These are phyloP conservation scores for Lantana camara DNA, from an alignment of 257 asterid species.

Conservation along the genomic window DNA sequence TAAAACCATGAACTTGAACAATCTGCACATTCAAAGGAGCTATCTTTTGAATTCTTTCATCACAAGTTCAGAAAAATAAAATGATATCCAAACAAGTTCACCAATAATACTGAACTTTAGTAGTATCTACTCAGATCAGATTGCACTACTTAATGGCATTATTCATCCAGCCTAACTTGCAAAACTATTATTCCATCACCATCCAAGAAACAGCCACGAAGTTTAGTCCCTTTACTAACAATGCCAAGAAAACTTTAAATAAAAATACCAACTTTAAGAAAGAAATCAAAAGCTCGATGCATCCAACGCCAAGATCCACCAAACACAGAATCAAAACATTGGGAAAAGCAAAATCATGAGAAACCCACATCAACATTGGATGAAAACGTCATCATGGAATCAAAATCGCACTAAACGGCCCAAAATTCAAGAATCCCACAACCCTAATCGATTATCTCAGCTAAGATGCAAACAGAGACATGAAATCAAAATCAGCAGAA, in stretches of 20 bases:
- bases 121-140: too few species aligned
- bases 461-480: background rate
- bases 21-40: background rate
- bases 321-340: slow-evolving; percentile 14
- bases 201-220: background rate
- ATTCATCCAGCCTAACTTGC: slow-evolving; percentile 11
- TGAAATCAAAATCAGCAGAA: slow-evolving; percentile 13
- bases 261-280: background rate
- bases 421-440: slow-evolving; percentile 24
- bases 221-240: background rate
- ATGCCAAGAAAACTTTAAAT: background rate
- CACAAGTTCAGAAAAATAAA: background rate
- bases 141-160: background rate
- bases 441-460: slow-evolving; percentile 18
- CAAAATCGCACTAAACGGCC: slow-evolving; percentile 23
- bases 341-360: slow-evolving; percentile 1
- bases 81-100: background rate
- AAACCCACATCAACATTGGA: slow-evolving; percentile 30
- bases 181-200: slow-evolving; percentile 16
- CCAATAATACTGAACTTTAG: background rate
- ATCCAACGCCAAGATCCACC: slow-evolving; percentile 20
- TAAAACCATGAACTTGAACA: background rate
- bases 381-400: slow-evolving; percentile 22
- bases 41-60: background rate
- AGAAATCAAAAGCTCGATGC: slow-evolving; percentile 23